These are phyloP conservation scores for Boletus sp. DNA, from an alignment of 768 basidiomycete species.

Conservation along the genomic window DNA sequence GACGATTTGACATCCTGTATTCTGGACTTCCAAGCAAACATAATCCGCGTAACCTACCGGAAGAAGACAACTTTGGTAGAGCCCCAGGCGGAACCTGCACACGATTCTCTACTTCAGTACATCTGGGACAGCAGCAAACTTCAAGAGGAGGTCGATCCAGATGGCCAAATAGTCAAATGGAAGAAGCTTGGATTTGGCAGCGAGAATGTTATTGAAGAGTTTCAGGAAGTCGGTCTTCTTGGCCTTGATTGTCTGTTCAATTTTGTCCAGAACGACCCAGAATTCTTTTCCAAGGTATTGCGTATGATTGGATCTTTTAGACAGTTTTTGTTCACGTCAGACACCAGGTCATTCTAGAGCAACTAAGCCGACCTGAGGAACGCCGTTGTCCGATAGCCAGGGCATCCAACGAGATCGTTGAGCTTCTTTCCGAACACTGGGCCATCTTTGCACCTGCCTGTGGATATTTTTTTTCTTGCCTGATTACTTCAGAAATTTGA, in stretches of 20 bases:
- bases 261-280: slow-evolving; percentile 66
- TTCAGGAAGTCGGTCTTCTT: slow-evolving; percentile 71
- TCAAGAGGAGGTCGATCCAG: slow-evolving; percentile 46
- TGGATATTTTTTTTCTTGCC: slow-evolving; percentile 35
- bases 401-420: slow-evolving; percentile 84
- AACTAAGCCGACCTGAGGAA: slow-evolving; percentile 67
- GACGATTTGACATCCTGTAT: slow-evolving; percentile 83
- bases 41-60: slow-evolving; percentile 72
- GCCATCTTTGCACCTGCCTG: slow-evolving; percentile 82
- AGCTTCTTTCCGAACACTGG: slow-evolving; percentile 82
- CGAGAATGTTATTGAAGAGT: slow-evolving; percentile 74
- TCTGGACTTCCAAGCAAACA: slow-evolving; percentile 84
- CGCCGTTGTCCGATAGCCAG: slow-evolving; percentile 80
- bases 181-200: slow-evolving; percentile 71
- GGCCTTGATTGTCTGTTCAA: slow-evolving; percentile 81
- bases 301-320: not conserved
- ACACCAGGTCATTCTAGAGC: slow-evolving; percentile 71
- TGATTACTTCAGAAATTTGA: not conserved
- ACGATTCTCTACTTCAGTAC: slow-evolving; percentile 53
- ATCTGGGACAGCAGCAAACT: slow-evolving; percentile 69
- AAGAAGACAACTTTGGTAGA: slow-evolving; percentile 80
- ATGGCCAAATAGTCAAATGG: slow-evolving; percentile 62
- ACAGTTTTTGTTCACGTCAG: slow-evolving; percentile 5
- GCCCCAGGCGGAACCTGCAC: slow-evolving; percentile 56
- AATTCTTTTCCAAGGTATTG: slow-evolving; percentile 68